Base-by-base conservation (phyloP, 1,284 basidiomycete genomes). In the Omphalotus olearius region DNA sequence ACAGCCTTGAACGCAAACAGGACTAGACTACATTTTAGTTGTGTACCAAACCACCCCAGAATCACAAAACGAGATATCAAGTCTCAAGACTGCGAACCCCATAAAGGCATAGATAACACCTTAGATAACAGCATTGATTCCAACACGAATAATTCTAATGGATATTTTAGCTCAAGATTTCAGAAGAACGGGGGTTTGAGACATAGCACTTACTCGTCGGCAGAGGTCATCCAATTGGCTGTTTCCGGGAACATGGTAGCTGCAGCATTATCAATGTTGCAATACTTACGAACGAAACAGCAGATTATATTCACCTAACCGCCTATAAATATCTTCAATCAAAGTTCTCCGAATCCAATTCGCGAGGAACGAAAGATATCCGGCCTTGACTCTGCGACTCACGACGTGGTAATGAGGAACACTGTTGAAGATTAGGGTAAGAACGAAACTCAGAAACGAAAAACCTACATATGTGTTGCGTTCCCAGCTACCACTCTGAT, bases 401-500 rank as follows among this genome's bases (percentile, higher is more conserved):
- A 73, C 63, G 38, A 85, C 74, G 56, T 79, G 69, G 56, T 85
- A 85, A 61, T 80, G 76, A 0, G 83, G 83, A 3, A 82, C 72
- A 45, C 82, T 83, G 55, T 4, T 41, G 17, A 28, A 35, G 28
- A 43, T 33, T 6, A 25, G 6, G 36, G 38, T n/a, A 33, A 13
- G 10, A 28, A 2, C 30, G n/a, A 18, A 45, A 25, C 36, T 26
- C n/a, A n/a, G 18, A 23, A 35, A 14, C 23, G 23, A 7, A 25
- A 26, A 20, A 36, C 77, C 26, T 59, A 83, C 81, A 87, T 76
- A 57, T 85, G 82, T 0, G 82, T 83, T 0, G 74, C 67, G n/a
- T 62, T 74, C 7, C 60, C 57, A 0, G 75, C 66, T 2, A 74
- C 74, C 0, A 60, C 54, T 17, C 67, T 64, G 40, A 85, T 78